Conservation (phyloP, 441 rosid species). For the Populus hybrid region DNA sequence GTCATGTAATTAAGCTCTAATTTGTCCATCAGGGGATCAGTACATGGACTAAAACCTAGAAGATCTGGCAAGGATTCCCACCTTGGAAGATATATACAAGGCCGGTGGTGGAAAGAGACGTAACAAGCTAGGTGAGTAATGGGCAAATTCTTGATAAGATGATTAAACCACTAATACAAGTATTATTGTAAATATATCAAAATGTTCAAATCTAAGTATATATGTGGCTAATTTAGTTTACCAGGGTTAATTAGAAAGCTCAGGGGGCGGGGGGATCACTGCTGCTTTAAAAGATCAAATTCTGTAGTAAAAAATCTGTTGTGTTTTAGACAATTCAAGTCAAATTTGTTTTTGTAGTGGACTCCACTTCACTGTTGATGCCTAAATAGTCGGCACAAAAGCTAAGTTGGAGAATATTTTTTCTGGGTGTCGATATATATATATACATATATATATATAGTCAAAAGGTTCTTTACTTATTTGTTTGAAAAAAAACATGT, state of each 20-base stretch:
- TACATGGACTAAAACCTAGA: not conserved
- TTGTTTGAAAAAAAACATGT: too few species aligned
- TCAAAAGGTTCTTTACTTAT: too few species aligned
- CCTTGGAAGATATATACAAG: not conserved
- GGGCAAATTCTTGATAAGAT: not conserved
- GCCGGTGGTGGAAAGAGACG: not conserved
- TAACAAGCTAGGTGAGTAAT: not conserved
- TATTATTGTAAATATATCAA: too few species aligned
- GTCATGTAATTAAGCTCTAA: too few species aligned
- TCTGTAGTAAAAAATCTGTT: not conserved
- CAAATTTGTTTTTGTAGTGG: too few species aligned
- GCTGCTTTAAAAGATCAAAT: not conserved
- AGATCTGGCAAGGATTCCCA: not conserved
- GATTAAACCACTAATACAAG: not conserved
- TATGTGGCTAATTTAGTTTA: not conserved
- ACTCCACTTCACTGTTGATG: too few species aligned
- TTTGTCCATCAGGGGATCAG: too few species aligned
- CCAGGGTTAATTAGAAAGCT: not conserved
- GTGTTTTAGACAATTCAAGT: not conserved
- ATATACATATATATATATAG: too few species aligned
- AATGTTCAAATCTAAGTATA: not conserved
- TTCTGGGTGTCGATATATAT: too few species aligned
- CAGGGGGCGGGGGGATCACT: not conserved
- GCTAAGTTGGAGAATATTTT: too few species aligned
- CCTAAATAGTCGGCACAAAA: too few species aligned